Conservation (phyloP, 2,329 filamentous ascomycete genomes). For the Fusarium guadeloupense region DNA sequence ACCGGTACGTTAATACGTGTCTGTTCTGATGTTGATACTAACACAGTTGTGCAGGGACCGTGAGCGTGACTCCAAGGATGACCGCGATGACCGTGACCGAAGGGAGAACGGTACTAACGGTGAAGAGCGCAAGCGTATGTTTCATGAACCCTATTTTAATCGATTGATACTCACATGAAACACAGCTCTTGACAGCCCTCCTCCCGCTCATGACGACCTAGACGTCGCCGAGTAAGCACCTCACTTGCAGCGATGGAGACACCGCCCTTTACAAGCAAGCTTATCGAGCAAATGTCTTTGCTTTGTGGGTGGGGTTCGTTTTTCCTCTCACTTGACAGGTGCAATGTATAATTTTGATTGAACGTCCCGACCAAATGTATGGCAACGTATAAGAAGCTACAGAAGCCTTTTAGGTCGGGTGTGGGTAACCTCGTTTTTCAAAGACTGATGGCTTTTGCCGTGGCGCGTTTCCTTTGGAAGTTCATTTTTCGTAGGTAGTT, state of each 20-base stretch:
- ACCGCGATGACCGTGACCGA: slow-evolving; percentile 76
- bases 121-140: slow-evolving; percentile 87
- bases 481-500: slow-evolving; percentile 43
- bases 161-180: slow-evolving; percentile 36
- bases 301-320: slow-evolving; percentile 33
- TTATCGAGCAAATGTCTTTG: slow-evolving; percentile 39
- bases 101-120: slow-evolving; percentile 83
- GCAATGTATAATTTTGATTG: slow-evolving; percentile 38
- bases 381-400: slow-evolving; percentile 39
- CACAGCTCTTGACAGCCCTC: slow-evolving; percentile 76
- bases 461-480: slow-evolving; percentile 40
- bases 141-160: neutral
- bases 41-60: slow-evolving; percentile 54
- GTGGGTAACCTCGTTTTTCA: slow-evolving; percentile 26
- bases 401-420: slow-evolving; percentile 29
- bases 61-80: slow-evolving; percentile 68
- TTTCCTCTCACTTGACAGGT: slow-evolving; percentile 36
- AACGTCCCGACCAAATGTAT: slow-evolving; percentile 30
- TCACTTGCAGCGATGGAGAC: slow-evolving; percentile 2
- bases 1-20: slow-evolving; percentile 55
- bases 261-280: slow-evolving; percentile 17
- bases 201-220: slow-evolving; percentile 89
- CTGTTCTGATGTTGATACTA: slow-evolving; percentile 1
- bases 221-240: slow-evolving; percentile 82
- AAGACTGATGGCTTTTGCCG: slow-evolving; percentile 40